Conservation (phyloP, 129 eudicot species). For the Escallonia rubra region DNA sequence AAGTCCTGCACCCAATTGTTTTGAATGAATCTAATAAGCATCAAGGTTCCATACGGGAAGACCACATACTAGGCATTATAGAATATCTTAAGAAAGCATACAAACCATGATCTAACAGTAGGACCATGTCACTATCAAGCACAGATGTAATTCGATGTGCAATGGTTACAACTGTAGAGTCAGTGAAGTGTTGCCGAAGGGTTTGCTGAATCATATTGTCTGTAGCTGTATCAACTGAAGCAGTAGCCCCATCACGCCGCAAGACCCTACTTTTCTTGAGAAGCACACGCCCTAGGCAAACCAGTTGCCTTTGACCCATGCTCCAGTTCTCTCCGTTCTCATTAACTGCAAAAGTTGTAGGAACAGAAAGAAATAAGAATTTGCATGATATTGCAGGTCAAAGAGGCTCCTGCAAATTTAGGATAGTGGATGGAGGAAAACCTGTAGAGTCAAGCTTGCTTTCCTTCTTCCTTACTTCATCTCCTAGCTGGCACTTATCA, state of each 20-base stretch:
- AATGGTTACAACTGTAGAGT: slow-evolving; percentile 38
- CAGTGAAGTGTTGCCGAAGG: slow-evolving; percentile 39
- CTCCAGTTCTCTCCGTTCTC: slow-evolving; percentile 85
- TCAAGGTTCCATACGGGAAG: too few species aligned
- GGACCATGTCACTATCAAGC: slow-evolving; percentile 37
- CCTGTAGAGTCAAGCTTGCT: slow-evolving; percentile 81
- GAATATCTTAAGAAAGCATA: neutral
- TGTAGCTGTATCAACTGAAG: slow-evolving; percentile 69
- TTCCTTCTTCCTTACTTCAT: slow-evolving; percentile 80
- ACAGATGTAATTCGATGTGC: slow-evolving; percentile 48
- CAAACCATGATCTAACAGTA: slow-evolving; percentile 40
- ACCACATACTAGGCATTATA: neutral
- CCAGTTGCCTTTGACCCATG: slow-evolving; percentile 72
- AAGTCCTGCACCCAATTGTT: slow-evolving; percentile 39
- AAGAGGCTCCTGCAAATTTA: neutral
- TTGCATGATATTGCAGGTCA: neutral
- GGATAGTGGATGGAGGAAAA: slow-evolving; percentile 10
- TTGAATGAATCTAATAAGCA: neutral
- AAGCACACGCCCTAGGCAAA: slow-evolving; percentile 75
- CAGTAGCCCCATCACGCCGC: slow-evolving; percentile 81
- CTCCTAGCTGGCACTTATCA: slow-evolving; percentile 86
- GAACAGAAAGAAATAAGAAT: neutral
- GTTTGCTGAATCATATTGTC: slow-evolving; percentile 65
- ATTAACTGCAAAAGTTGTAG: slow-evolving; percentile 18
- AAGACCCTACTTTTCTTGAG: slow-evolving; percentile 69